These are phyloP conservation scores for Pichia sp. DNA, from an alignment of 1,139 yeast species.

Conservation along the genomic window DNA sequence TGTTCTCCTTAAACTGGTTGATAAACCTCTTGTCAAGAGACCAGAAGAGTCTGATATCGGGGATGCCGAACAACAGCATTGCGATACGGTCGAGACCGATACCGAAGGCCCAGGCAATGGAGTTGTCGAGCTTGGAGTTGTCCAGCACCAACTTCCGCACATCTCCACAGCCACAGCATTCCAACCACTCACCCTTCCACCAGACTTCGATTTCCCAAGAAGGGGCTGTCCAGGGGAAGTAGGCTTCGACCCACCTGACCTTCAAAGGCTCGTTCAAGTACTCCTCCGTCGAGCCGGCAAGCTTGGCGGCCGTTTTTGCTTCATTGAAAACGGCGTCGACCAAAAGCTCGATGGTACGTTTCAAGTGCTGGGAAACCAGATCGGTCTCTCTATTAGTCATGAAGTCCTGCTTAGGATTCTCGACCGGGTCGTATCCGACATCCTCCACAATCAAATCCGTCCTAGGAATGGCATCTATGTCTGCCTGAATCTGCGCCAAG, in stretches of 20 bases:
- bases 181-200: conserved; percentile 99
- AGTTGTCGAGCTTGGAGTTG: conserved; percentile 60
- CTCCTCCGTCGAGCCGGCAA: conserved; percentile 59
- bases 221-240: conserved; percentile 98
- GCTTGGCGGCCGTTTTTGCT: conserved; percentile 63
- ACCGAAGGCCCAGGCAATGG: conserved; percentile 97
- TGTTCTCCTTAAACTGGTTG: conserved; percentile 61
- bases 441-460: conserved; percentile 76
- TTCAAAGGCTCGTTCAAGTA: conserved; percentile 71
- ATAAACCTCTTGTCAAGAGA: conserved; percentile 73
- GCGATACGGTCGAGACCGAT: conserved; percentile 94
- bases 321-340: conserved; percentile 80
- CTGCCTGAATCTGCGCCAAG: conserved; percentile 45
- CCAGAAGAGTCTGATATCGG: conserved; percentile 95
- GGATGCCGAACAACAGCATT: conserved; percentile 89
- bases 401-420: conserved; percentile 75
- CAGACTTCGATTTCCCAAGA: conserved; percentile 98
- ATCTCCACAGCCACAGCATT: conserved; percentile 94
- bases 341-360: conserved; percentile 76
- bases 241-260: conserved; percentile 93
- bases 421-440: conserved; percentile 47
- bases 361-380: conserved; percentile 70
- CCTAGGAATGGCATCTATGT: conserved; percentile 62
- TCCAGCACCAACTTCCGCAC: conserved; percentile 74
- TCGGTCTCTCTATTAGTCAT: conserved; percentile 68